Percentiles rank a stretch among this genome's conserved stretches.
Conservation (phyloP, 495 filamentous ascomycete genomes). For the Aspergillus ostianus region DNA sequence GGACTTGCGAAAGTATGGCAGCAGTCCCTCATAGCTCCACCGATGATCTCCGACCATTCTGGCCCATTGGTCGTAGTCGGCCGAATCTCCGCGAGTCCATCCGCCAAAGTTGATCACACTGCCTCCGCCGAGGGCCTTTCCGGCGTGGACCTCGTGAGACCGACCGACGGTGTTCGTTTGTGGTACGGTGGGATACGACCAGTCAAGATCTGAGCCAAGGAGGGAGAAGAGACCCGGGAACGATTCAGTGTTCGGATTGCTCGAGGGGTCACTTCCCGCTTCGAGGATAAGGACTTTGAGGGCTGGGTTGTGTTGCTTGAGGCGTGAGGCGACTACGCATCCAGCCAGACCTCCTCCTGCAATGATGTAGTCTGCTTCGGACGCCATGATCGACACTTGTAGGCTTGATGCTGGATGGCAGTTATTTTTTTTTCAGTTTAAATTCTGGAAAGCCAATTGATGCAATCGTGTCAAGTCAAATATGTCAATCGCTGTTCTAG, state of each 20-base stretch:
- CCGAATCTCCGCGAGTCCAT: constrained; percentile 34
- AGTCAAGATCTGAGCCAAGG: constrained; percentile 30
- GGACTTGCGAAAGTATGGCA: constrained; percentile 24
- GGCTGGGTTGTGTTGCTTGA: constrained; percentile 19
- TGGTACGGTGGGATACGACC: constrained; percentile 31
- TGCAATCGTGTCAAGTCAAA: not conserved
- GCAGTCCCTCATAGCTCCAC: constrained; percentile 33
- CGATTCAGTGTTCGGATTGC: constrained; percentile 16
- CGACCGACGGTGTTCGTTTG: constrained; percentile 26
- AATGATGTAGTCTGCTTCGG: constrained; percentile 31
- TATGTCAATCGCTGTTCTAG: not conserved
- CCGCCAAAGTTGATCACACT: constrained; percentile 20
- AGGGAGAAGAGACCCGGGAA: constrained; percentile 16
- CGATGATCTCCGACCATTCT: constrained; percentile 27
- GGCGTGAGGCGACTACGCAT: constrained; percentile 40
- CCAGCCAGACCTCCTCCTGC: constrained; percentile 44
- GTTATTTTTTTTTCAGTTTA: not conserved
- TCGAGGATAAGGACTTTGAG: constrained; percentile 27
- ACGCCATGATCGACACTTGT: not conserved
- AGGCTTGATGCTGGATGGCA: not conserved
- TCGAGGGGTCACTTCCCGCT: constrained; percentile 24
- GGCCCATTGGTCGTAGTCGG: constrained; percentile 42
- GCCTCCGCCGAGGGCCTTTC: constrained; percentile 37
- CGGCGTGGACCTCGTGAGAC: constrained; percentile 21
- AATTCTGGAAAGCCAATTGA: not conserved